Evolutionary conservation across 768 basidiomycete genomes (phyloP).

Genomic region (Lactarius deliciosus): DNA sequence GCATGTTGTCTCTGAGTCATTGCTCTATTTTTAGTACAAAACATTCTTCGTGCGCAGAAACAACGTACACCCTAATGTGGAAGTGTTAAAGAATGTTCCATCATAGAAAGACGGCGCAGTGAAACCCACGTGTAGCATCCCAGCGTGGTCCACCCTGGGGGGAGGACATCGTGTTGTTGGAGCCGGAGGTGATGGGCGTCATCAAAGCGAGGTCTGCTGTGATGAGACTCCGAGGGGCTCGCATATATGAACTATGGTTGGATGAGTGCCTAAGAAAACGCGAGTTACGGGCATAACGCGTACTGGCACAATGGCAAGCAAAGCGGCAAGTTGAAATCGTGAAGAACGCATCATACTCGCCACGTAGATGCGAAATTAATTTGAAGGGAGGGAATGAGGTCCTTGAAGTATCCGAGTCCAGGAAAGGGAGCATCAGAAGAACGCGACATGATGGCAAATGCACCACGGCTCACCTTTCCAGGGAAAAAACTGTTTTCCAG

Average conservation of each 20-base stretch:
- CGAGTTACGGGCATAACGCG: not conserved
- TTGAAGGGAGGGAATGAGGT: not conserved
- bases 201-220: not conserved
- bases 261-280: not conserved
- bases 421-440: constrained; percentile 4
- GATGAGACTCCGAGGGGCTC: not conserved
- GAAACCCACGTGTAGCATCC: constrained; percentile 60
- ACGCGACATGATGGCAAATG: not conserved
- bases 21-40: not conserved
- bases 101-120: not conserved
- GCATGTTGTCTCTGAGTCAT: constrained; percentile 50
- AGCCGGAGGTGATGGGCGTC: constrained; percentile 4
- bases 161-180: constrained; percentile 38
- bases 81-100: constrained; percentile 36
- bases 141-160: constrained; percentile 53
- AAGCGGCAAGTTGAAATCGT: constrained; percentile 5
- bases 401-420: constrained; percentile 8
- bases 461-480: constrained; percentile 12
- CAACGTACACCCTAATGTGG: constrained; percentile 47
- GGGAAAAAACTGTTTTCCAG: constrained; percentile 8
- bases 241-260: constrained; percentile 2
- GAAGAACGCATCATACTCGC: constrained; percentile 13
- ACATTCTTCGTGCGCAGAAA: not conserved
- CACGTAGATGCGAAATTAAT: constrained; percentile 1
- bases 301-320: constrained; percentile 10